These are phyloP conservation scores for Phytophthora palmivora DNA, from an alignment of 352 stramenopile species.

Conservation along the genomic window DNA sequence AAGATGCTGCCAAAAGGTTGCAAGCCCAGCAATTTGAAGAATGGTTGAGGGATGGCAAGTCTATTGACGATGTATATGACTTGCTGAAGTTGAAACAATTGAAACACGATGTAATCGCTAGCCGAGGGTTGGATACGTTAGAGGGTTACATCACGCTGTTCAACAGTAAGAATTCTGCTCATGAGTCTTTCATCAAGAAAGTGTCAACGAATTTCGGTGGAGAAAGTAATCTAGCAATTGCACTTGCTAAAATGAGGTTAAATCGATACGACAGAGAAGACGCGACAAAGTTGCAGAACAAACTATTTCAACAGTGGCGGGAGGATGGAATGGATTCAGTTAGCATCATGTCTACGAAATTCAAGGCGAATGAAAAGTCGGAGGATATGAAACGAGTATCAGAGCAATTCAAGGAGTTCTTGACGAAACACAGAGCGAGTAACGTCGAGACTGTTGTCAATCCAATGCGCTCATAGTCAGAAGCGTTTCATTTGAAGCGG, in stretches of 20 bases:
- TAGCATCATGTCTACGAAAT: background rate
- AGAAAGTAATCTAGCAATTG: background rate
- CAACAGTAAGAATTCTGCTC: background rate
- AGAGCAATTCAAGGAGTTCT: background rate
- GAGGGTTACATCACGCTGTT: background rate
- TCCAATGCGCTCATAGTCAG: background rate
- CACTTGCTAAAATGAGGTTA: background rate
- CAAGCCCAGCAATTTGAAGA: background rate
- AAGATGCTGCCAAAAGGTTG: constrained; percentile 1
- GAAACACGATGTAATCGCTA: background rate
- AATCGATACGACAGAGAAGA: background rate
- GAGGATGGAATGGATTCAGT: background rate
- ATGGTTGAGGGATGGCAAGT: constrained; percentile 1
- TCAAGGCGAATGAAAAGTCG: too few species aligned
- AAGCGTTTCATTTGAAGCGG: too few species aligned
- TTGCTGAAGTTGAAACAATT: background rate
- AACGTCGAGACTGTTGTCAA: background rate
- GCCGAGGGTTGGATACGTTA: background rate
- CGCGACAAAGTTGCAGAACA: background rate
- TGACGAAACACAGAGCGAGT: background rate
- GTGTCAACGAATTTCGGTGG: background rate
- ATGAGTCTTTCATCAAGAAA: background rate
- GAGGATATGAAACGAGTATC: too few species aligned
- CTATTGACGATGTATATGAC: background rate
- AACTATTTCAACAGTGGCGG: background rate